Percentiles rank a stretch among this genome's conserved stretches.
phyloP scores from a whole-genome alignment of 306 rosid species.

The Gynostemma pentaphyllum region DNA sequence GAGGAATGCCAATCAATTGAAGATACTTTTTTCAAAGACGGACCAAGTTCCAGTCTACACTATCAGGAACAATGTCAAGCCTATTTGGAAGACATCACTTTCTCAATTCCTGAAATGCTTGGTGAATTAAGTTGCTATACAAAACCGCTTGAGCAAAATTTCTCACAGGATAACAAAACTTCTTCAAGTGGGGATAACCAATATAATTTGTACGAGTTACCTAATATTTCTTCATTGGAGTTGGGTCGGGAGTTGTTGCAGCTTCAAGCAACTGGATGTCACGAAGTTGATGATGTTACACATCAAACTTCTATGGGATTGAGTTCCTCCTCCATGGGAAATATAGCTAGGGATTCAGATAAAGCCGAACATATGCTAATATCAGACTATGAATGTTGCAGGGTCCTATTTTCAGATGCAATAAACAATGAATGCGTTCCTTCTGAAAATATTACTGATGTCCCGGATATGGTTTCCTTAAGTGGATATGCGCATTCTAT shows the following conservation, averaged over 20 bases:
- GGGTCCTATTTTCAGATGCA: constrained; percentile 62
- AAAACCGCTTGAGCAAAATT: constrained; percentile 42
- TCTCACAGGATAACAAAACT: constrained; percentile 40
- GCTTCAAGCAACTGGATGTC: constrained; percentile 36
- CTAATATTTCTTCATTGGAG: constrained; percentile 44
- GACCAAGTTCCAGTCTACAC: constrained; percentile 43
- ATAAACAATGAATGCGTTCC: constrained; percentile 35
- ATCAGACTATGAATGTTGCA: constrained; percentile 80
- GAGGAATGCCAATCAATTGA: constrained; percentile 43
- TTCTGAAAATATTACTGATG: constrained; percentile 30
- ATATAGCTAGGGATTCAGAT: constrained; percentile 27
- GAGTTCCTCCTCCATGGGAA: constrained; percentile 26
- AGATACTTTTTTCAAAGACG: constrained; percentile 36
- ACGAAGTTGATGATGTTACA: constrained; percentile 26
- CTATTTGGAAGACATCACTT: constrained; percentile 45
- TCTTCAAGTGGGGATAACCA: constrained; percentile 29
- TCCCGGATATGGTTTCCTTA: constrained; percentile 24
- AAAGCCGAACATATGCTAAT: constrained; percentile 45
- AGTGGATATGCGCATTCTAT: constrained; percentile 34
- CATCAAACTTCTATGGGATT: constrained; percentile 42
- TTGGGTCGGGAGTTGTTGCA: constrained; percentile 38
- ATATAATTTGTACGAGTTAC: constrained; percentile 35
- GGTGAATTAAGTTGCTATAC: constrained; percentile 39
- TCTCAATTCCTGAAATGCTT: constrained; percentile 45
- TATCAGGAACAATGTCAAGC: constrained; percentile 60